Conservation (phyloP, 2,329 filamentous ascomycete genomes). For the Xenoacremonium recifei region DNA sequence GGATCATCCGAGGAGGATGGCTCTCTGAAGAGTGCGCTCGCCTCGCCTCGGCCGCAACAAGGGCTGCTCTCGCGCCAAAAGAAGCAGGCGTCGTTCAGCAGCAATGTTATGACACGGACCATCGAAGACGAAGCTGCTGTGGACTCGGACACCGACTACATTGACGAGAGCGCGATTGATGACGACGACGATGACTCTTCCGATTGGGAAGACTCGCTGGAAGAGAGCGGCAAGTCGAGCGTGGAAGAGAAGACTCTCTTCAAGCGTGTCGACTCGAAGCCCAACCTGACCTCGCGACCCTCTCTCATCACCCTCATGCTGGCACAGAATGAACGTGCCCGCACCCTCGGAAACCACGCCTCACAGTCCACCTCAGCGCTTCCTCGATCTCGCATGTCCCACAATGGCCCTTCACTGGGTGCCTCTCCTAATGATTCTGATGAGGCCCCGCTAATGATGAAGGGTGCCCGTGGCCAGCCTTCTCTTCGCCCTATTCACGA, state of each 20-base stretch:
- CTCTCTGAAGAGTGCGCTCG: constrained; percentile 60
- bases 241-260: constrained; percentile 83
- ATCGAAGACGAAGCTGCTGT: constrained; percentile 55
- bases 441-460: constrained; percentile 64
- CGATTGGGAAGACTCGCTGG: constrained; percentile 66
- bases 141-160: constrained; percentile 64
- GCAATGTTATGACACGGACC: constrained; percentile 67
- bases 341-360: constrained; percentile 66
- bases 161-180: constrained; percentile 81
- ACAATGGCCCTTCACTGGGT: constrained; percentile 42
- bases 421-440: constrained; percentile 58
- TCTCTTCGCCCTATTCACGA: constrained; percentile 57
- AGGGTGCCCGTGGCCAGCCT: constrained; percentile 49
- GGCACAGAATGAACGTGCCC: constrained; percentile 70
- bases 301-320: constrained; percentile 91
- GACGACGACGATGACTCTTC: constrained; percentile 64
- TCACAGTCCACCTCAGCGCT: constrained; percentile 68
- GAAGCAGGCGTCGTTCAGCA: constrained; percentile 82
- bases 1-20: constrained; percentile 74
- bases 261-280: constrained; percentile 84
- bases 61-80: constrained; percentile 50
- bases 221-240: constrained; percentile 80
- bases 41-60: constrained; percentile 42
- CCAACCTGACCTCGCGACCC: constrained; percentile 78
- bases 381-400: constrained; percentile 56